These are phyloP conservation scores for Verbascum thapsus DNA, from an alignment of 257 asterid genomes.

Conservation along the genomic window DNA sequence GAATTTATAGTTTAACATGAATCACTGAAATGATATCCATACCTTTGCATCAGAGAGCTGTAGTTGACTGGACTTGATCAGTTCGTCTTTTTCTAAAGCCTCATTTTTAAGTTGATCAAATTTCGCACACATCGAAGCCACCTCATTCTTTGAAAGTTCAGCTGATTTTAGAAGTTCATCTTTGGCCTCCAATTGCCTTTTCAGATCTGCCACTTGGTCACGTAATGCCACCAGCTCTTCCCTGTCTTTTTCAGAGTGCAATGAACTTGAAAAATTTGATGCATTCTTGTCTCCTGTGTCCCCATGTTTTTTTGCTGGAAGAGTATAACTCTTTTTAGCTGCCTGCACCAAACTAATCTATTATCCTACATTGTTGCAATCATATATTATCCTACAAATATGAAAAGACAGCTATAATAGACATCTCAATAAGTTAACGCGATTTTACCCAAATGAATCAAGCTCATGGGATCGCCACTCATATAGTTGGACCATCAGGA, in stretches of 20 bases:
- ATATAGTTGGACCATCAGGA: too few relatives aligned
- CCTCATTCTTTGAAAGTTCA: slow-evolving; percentile 60
- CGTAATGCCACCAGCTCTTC: slow-evolving; percentile 74
- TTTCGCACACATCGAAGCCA: slow-evolving; percentile 49
- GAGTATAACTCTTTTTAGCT: slow-evolving; percentile 60
- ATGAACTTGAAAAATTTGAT: slow-evolving; percentile 53
- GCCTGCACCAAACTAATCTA: slow-evolving; percentile 64
- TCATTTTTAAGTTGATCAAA: slow-evolving; percentile 58
- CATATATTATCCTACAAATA: too few relatives aligned
- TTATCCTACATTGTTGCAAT: too few relatives aligned
- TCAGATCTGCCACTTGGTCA: slow-evolving; percentile 74
- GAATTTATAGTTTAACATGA: background rate
- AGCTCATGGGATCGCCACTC: too few relatives aligned
- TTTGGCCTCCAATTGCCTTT: slow-evolving; percentile 66
- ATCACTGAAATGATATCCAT: too few relatives aligned
- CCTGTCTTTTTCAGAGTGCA: slow-evolving; percentile 66
- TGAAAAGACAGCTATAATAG: too few relatives aligned
- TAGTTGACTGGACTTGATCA: slow-evolving; percentile 64
- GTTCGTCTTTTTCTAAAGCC: slow-evolving; percentile 66
- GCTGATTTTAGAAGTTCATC: slow-evolving; percentile 76
- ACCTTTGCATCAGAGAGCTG: slow-evolving; percentile 93
- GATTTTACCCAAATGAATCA: too few relatives aligned
- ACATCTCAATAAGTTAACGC: too few relatives aligned
- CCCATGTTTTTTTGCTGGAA: slow-evolving; percentile 51
- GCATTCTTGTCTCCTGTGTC: slow-evolving; percentile 46